A percentile compares a stretch with the other conserved stretches of the same genome.
These are phyloP conservation scores for Apophysomyces ossiformis DNA, from an alignment of 371 early-diverging fungal genomes.

Conservation along the genomic window DNA sequence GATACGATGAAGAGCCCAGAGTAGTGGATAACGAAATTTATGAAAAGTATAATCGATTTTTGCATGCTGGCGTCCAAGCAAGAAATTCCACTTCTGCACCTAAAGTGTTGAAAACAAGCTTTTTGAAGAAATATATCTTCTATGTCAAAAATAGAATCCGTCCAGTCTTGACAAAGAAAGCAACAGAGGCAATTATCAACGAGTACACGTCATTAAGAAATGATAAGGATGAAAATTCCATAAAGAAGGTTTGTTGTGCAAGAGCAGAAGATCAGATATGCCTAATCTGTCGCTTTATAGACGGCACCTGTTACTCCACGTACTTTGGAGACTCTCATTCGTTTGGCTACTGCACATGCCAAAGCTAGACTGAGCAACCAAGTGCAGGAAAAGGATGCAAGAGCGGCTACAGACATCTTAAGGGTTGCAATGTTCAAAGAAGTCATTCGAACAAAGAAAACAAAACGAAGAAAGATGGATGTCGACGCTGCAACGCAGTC, in stretches of 20 bases:
- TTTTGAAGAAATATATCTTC: constrained; percentile 84
- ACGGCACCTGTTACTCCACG: constrained; percentile 96
- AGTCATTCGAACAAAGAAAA: constrained; percentile 60
- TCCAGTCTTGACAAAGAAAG: constrained; percentile 73
- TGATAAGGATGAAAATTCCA: constrained; percentile 60
- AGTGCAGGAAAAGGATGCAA: constrained; percentile 89
- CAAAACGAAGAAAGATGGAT: constrained; percentile 53
- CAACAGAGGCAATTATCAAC: constrained; percentile 80
- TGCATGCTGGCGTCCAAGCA: constrained; percentile 65
- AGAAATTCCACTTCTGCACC: constrained; percentile 33
- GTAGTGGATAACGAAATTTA: constrained; percentile 68
- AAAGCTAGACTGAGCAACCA: constrained; percentile 87
- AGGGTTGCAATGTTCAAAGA: constrained; percentile 95
- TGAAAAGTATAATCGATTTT: constrained; percentile 78
- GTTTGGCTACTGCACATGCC: constrained; percentile 98
- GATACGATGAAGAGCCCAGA: constrained; percentile 48
- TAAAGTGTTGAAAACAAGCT: constrained; percentile 74
- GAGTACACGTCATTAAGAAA: constrained; percentile 81
- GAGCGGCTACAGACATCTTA: constrained; percentile 83
- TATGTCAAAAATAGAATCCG: constrained; percentile 80
- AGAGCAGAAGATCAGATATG: background rate
- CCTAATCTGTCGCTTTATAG: constrained; percentile 22
- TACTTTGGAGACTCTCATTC: constrained; percentile 98
- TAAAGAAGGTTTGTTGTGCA: constrained; percentile 51
- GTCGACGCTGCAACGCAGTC: constrained; percentile 31